Percentiles rank a stretch among this genome's conserved stretches.
Conservation (phyloP, 2,329 filamentous ascomycete species). For the Phoma sp. region DNA sequence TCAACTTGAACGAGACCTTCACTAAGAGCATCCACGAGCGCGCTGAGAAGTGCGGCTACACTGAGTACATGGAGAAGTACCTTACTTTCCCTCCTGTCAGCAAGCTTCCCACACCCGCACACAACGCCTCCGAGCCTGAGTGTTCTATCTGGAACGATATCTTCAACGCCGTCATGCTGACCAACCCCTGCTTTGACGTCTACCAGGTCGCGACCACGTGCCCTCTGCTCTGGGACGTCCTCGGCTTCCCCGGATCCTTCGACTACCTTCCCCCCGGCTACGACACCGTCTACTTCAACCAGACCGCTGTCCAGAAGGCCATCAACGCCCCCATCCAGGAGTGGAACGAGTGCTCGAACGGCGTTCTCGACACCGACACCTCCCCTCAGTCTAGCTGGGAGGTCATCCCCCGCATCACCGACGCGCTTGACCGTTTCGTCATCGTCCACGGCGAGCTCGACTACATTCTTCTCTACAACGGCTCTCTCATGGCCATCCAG, state of each 20-base stretch:
- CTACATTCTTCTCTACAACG: constrained; percentile 70
- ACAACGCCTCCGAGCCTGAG: constrained; percentile 49
- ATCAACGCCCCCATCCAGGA: constrained; percentile 66
- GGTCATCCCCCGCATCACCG: constrained; percentile 73
- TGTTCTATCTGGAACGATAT: constrained; percentile 68
- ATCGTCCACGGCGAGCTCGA: constrained; percentile 76
- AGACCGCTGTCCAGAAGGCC: constrained; percentile 70
- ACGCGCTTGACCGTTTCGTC: constrained; percentile 71
- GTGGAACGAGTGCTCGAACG: constrained; percentile 64
- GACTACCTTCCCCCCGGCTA: constrained; percentile 62
- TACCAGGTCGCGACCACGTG: constrained; percentile 77
- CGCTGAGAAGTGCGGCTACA: constrained; percentile 67
- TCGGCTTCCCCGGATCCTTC: constrained; percentile 71
- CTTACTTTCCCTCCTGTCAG: constrained; percentile 72
- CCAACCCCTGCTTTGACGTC: constrained; percentile 81
- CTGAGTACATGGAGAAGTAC: constrained; percentile 64
- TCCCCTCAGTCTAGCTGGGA: constrained; percentile 62
- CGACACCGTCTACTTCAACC: constrained; percentile 74
- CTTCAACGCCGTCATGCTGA: constrained; percentile 56
- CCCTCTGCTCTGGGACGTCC: constrained; percentile 70
- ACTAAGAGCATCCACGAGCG: constrained; percentile 58
- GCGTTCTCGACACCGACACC: constrained; percentile 58
- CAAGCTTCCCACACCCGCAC: constrained; percentile 61
- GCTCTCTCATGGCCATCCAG: constrained; percentile 74
- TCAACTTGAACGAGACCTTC: constrained; percentile 68